Percentiles rank a stretch among this genome's conserved stretches.
These are phyloP conservation scores for Ophiostoma populinum DNA, from an alignment of 2,329 filamentous ascomycete genomes.

Conservation along the genomic window DNA sequence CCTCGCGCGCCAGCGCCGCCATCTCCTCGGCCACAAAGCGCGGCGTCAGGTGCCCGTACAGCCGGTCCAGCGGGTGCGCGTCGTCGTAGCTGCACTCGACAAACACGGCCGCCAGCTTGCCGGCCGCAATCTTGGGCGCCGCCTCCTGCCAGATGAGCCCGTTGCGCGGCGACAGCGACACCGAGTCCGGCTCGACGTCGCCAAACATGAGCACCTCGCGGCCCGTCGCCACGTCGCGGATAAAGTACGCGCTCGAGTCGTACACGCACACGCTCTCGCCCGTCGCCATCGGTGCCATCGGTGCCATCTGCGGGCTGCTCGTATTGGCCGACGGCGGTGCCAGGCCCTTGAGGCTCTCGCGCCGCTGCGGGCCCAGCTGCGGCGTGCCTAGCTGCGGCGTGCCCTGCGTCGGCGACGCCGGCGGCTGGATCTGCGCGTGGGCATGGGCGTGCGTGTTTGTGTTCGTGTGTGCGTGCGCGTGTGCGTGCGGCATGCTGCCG, in stretches of 20 bases:
- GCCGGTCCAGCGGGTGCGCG: slow-evolving; percentile 52
- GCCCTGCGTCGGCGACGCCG: background rate
- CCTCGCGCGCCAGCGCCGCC: slow-evolving; percentile 49
- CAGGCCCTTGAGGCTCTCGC: slow-evolving; percentile 5
- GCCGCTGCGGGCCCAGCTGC: slow-evolving; percentile 5
- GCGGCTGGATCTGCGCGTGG: background rate
- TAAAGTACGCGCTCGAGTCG: slow-evolving; percentile 87
- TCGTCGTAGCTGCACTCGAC: slow-evolving; percentile 94
- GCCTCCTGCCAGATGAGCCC: slow-evolving; percentile 74
- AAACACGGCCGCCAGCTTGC: slow-evolving; percentile 63
- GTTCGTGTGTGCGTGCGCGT: background rate
- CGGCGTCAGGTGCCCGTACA: slow-evolving; percentile 83
- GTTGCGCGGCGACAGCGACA: slow-evolving; percentile 70
- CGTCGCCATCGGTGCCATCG: slow-evolving; percentile 5
- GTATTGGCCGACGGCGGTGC: no score
- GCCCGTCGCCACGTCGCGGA: slow-evolving; percentile 53
- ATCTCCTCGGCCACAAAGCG: slow-evolving; percentile 70
- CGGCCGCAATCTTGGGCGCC: slow-evolving; percentile 62
- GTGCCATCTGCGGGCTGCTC: slow-evolving; percentile 5
- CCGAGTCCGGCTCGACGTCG: slow-evolving; percentile 80
- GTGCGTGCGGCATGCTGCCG: slow-evolving; percentile 11
- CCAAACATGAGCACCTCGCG: slow-evolving; percentile 85
- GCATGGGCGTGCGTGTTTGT: background rate
- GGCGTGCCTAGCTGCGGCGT: background rate
- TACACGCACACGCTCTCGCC: slow-evolving; percentile 47